Percentiles rank a stretch among this genome's conserved stretches.
phyloP scores from a whole-genome alignment of 805 yeast genomes.

The Nakazawaea ishiwadae region DNA sequence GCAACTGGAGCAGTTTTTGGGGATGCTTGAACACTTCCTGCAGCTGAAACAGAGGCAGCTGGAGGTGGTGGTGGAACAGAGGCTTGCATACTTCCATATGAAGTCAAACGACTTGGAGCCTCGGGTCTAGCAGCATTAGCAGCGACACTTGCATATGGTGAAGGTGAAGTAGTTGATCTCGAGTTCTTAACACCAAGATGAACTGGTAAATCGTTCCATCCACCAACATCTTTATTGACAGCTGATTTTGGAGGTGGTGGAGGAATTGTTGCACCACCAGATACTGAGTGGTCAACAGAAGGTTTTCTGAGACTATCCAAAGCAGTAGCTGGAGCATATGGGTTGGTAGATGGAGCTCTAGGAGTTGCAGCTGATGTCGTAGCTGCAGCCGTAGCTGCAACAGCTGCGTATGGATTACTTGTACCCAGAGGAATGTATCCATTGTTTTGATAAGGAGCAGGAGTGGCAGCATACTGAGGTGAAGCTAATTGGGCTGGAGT shows the following conservation, averaged over 20 bases:
- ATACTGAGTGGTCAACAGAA: constrained; percentile 6
- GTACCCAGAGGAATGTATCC: no score
- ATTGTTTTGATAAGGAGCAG: no score
- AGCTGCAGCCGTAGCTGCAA: constrained; percentile 14
- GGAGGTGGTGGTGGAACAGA: constrained; percentile 16
- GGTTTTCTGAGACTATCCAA: constrained; percentile 23
- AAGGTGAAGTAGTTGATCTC: constrained; percentile 34
- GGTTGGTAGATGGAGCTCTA: constrained; percentile 17
- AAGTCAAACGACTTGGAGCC: constrained; percentile 21
- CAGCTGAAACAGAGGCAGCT: constrained; percentile 8
- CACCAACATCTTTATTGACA: constrained; percentile 43
- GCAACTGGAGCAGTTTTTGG: constrained; percentile 15
- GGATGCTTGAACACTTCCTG: not conserved
- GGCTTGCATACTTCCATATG: constrained; percentile 16
- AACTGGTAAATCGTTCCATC: constrained; percentile 70
- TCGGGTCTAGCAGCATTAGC: constrained; percentile 14
- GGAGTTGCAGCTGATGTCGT: constrained; percentile 1
- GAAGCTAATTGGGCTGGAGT: no score
- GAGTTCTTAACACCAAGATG: constrained; percentile 26
- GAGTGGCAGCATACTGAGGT: no score
- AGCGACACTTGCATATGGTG: constrained; percentile 21
- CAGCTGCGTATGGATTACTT: constrained; percentile 7
- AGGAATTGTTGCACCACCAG: constrained; percentile 16
- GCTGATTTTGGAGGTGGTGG: constrained; percentile 24
- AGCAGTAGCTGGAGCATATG: constrained; percentile 31